A percentile compares a stretch with the other conserved stretches of the same genome.
These are phyloP conservation scores for Plenodomus lindquistii DNA, from an alignment of 2,329 filamentous ascomycete species.

Conservation along the genomic window DNA sequence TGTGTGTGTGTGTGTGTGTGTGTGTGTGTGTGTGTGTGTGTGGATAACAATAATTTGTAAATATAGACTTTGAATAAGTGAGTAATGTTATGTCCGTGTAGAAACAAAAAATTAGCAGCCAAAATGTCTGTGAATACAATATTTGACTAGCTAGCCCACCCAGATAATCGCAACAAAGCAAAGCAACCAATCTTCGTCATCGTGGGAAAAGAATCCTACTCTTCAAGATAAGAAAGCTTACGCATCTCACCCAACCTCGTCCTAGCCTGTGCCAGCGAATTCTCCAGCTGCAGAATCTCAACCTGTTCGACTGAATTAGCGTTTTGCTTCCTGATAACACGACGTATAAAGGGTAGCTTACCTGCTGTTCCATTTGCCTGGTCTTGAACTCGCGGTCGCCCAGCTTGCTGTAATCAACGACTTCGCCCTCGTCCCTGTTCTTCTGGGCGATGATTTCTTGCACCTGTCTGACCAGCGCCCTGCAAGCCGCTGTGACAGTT, in stretches of 20 bases:
- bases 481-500: constrained; percentile 86
- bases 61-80: too few relatives aligned
- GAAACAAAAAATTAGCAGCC: too few relatives aligned
- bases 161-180: too few relatives aligned
- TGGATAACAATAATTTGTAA: too few relatives aligned
- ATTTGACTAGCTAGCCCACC: too few relatives aligned
- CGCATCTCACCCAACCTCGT: constrained; percentile 93
- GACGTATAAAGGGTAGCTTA: constrained; percentile 53
- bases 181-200: too few relatives aligned
- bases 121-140: too few relatives aligned
- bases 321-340: not conserved
- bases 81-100: too few relatives aligned
- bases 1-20: too few relatives aligned
- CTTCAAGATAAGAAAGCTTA: constrained; percentile 80
- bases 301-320: constrained; percentile 62
- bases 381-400: constrained; percentile 98
- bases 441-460: constrained; percentile 91
- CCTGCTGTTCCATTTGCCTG: constrained; percentile 98
- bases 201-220: constrained; percentile 22
- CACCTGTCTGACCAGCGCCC: constrained; percentile 86
- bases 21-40: too few relatives aligned
- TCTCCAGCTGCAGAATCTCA: constrained; percentile 95
- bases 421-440: constrained; percentile 74
- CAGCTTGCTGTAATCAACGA: constrained; percentile 84
- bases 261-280: constrained; percentile 76